These are phyloP conservation scores for Pugionium dolabratum DNA, from an alignment of 345 rosid species.

Conservation along the genomic window DNA sequence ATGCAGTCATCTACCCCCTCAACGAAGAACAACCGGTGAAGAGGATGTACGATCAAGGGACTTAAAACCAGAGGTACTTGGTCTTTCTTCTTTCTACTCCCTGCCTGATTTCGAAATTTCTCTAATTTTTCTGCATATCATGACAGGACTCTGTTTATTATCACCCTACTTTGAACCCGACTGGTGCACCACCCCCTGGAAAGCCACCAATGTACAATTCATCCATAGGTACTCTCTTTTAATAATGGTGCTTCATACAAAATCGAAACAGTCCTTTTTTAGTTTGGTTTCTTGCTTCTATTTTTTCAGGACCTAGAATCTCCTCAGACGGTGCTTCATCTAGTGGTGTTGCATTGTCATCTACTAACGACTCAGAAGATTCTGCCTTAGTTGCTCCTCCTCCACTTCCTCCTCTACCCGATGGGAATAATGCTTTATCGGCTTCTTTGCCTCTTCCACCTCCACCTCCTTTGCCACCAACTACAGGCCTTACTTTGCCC, in stretches of 20 bases:
- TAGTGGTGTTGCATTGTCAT: conserved; percentile 60
- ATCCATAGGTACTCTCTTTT: conserved; percentile 55
- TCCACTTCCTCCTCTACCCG: conserved; percentile 78
- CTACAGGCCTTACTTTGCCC: conserved; percentile 57
- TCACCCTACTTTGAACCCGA: conserved; percentile 94
- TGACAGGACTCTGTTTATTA: conserved; percentile 96
- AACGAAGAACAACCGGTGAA: conserved; percentile 72
- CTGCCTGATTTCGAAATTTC: conserved; percentile 12
- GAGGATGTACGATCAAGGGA: conserved; percentile 81
- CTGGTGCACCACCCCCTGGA: conserved; percentile 99
- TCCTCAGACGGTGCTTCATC: conserved; percentile 69
- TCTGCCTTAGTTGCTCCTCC: conserved; percentile 53
- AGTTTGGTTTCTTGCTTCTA: conserved; percentile 12
- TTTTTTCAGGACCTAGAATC: conserved; percentile 71
- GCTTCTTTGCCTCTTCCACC: conserved; percentile 82
- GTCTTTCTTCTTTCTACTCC: conserved; percentile 24
- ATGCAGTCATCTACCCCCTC: conserved; percentile 86
- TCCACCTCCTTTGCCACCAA: conserved; percentile 83
- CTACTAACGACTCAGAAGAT: conserved; percentile 63
- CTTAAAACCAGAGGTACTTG: conserved; percentile 80
- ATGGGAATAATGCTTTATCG: conserved; percentile 45
- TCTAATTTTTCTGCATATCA: conserved; percentile 26
- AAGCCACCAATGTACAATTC: conserved; percentile 96
- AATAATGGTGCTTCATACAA: conserved; percentile 4
- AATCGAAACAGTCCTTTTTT: background rate